Evolutionary conservation across 1,284 basidiomycete genomes (phyloP).

Genomic region (Ganoderma multipileum): DNA sequence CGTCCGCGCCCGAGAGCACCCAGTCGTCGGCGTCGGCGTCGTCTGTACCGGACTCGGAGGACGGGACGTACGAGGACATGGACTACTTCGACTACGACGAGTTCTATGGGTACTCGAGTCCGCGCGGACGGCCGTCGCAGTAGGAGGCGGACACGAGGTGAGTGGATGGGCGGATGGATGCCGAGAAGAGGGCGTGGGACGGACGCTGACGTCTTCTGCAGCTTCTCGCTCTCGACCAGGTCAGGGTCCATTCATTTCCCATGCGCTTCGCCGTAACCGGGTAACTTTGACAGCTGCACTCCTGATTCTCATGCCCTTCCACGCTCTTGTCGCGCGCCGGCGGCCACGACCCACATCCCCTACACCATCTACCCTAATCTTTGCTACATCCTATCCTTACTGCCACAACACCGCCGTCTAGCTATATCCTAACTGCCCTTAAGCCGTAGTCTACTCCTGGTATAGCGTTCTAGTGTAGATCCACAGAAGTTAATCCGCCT

Average conservation of each 20-base stretch:
- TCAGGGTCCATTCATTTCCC: constrained; percentile 25
- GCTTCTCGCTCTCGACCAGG: constrained; percentile 25
- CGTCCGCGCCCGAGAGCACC: constrained; percentile 28
- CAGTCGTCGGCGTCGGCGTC: constrained; percentile 28
- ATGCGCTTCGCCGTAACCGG: constrained; percentile 36
- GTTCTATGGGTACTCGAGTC: constrained; percentile 14
- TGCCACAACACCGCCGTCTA: neutral
- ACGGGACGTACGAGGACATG: constrained; percentile 16
- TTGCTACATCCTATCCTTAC: constrained; percentile 12
- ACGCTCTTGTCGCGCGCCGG: constrained; percentile 5
- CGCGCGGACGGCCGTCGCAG: constrained; percentile 12
- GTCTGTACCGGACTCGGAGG: constrained; percentile 28
- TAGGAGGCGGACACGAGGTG: constrained; percentile 7
- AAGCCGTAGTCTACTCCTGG: constrained; percentile 14
- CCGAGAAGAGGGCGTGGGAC: constrained; percentile 20
- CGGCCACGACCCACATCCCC: neutral
- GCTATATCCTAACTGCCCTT: constrained; percentile 6
- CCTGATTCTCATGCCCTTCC: constrained; percentile 21
- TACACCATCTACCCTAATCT: constrained; percentile 12
- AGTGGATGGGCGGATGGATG: constrained; percentile 12
- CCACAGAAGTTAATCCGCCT: constrained; percentile 15
- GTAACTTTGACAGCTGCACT: constrained; percentile 34
- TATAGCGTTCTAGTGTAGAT: constrained; percentile 21
- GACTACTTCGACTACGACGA: constrained; percentile 21
- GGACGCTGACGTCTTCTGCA: constrained; percentile 6